Evolutionary conservation across 164 flowering plant genomes (phyloP), one percentile per base, ranked within the genome.

Genomic region (Nymphaea thermarum): DNA sequence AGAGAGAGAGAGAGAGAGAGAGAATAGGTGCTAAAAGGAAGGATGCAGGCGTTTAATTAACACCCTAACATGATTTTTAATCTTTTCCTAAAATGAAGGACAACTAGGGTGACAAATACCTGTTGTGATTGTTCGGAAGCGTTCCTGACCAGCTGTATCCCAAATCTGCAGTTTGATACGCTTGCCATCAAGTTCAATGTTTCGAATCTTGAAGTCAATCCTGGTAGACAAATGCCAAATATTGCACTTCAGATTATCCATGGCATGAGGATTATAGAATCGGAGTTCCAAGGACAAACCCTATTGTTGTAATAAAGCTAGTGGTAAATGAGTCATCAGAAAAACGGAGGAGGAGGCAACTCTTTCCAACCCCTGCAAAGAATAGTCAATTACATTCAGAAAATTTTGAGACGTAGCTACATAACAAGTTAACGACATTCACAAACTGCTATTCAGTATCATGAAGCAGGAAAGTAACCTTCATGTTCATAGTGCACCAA

Each of bases 81-180:
- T 25, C 36, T 25, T 25, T 51, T 51, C 57, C 8, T 3, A 51
- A 51, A 51, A 51, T 51, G 57, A 51, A 51, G 14, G 14, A 8
- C 12, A 51, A 25, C 36, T 51, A 51, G 57, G 57, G 10, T 51
- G 14, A 6, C 64, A 60, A 41, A 25, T 66, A 82, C 87, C 85
- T 66, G 85, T 84, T 42, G 87, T 84, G 43, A 84, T 82, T 7
- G 85, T 82, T 16, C 83, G 79, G 62, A 84, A 84, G 63, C 87
- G 87, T 74, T 84, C 87, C 72, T 84, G 87, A 62, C 87, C 87
- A 76, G 85, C 87, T 41, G 87, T 84, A 66, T 82, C 85, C 87
- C 87, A 84, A 66, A 84, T 84, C 76, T 84, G 87, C 72, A 84
- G 78, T 72, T 84, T 82, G 71, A 81, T 82, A 12, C 87, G 81